Evolutionary conservation across 2,329 filamentous ascomycete genomes (phyloP).

Genomic region (Aureobasidium musti): DNA sequence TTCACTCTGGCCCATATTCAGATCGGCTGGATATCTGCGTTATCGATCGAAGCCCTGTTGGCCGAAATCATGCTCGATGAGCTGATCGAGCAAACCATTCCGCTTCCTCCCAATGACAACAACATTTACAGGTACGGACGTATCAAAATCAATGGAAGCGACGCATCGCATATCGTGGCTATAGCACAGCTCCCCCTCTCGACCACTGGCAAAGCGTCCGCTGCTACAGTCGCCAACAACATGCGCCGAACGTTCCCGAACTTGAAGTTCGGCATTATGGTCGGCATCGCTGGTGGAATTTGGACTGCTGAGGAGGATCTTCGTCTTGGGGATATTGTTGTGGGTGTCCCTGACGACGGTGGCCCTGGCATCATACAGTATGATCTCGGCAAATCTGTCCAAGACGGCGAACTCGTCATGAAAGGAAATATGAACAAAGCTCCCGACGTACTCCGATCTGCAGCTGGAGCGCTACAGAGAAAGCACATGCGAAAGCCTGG

Average conservation of each 20-base stretch:
- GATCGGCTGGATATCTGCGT: slow-evolving; percentile 30
- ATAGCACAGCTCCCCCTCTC: slow-evolving; percentile 33
- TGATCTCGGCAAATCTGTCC: slow-evolving; percentile 33
- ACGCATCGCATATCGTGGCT: slow-evolving; percentile 29
- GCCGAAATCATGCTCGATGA: slow-evolving; percentile 30
- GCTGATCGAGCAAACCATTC: background rate
- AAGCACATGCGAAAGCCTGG: slow-evolving; percentile 28
- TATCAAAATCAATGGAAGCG: background rate
- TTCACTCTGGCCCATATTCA: slow-evolving; percentile 18
- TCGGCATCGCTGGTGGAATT: slow-evolving; percentile 34
- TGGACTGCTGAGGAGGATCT: slow-evolving; percentile 12
- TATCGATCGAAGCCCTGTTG: slow-evolving; percentile 27
- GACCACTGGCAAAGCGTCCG: slow-evolving; percentile 28
- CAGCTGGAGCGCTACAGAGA: slow-evolving; percentile 35
- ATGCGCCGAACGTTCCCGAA: slow-evolving; percentile 31
- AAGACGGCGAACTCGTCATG: slow-evolving; percentile 14
- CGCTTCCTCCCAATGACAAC: background rate
- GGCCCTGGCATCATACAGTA: slow-evolving; percentile 37
- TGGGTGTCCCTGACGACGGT: slow-evolving; percentile 32
- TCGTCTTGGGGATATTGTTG: slow-evolving; percentile 36
- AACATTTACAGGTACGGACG: background rate
- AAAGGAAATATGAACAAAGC: slow-evolving; percentile 32
- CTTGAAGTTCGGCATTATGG: slow-evolving; percentile 30
- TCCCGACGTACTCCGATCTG: slow-evolving; percentile 34
- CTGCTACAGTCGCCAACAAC: slow-evolving; percentile 31